Conservation (phyloP, 1,139 yeast species). For the Wickerhamomyces sp. region DNA sequence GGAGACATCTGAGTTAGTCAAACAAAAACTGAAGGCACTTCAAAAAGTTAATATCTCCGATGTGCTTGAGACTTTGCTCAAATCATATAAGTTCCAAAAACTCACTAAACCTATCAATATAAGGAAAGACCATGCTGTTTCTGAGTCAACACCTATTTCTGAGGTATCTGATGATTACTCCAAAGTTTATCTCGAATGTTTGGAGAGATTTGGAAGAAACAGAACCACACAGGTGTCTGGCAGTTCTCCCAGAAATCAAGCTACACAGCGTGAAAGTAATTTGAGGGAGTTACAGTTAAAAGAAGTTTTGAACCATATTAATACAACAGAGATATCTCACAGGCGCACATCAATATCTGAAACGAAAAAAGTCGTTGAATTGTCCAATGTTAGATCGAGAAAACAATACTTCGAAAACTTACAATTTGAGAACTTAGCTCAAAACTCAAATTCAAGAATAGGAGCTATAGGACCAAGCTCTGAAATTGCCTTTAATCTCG, state of each 20-base stretch:
- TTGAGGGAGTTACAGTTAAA: background rate
- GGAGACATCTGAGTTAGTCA: conserved; percentile 11
- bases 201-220: conserved; percentile 1
- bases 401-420: conserved; percentile 14
- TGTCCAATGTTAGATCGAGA: conserved; percentile 6
- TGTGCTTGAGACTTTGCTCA: conserved; percentile 12
- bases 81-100: conserved; percentile 16
- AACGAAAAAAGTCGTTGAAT: background rate
- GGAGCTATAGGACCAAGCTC: background rate
- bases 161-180: conserved; percentile 10
- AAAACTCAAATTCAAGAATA: conserved; percentile 1
- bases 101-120: background rate
- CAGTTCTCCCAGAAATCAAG: background rate
- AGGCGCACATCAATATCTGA: background rate
- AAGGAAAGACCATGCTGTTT: background rate
- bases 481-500: background rate
- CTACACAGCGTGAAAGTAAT: too few species aligned
- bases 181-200: conserved; percentile 5
- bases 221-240: background rate
- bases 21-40: conserved; percentile 13
- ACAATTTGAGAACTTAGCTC: conserved; percentile 4
- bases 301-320: conserved; percentile 6
- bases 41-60: conserved; percentile 14
- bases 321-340: background rate
- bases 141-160: background rate